Percentiles rank a stretch among this genome's conserved stretches.
phyloP scores from a whole-genome alignment of 1,284 basidiomycete genomes.

The Fomitopsis palustris region DNA sequence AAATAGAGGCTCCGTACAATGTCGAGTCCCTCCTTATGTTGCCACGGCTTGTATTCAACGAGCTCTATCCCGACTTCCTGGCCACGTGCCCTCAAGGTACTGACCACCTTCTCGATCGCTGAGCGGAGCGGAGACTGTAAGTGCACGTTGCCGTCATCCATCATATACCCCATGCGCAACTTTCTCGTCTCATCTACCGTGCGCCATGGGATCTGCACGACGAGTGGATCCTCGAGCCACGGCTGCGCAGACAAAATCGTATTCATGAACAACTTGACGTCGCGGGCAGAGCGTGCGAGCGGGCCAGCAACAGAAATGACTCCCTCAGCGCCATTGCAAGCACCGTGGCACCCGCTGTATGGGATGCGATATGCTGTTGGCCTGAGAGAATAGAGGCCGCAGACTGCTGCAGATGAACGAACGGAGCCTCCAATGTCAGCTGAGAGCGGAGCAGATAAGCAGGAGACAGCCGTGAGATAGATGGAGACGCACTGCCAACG shows the following conservation, averaged over 20 bases:
- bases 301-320: not conserved
- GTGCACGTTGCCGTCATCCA: slow-evolving; percentile 41
- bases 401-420: not conserved
- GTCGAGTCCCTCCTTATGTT: slow-evolving; percentile 31
- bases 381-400: not conserved
- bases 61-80: slow-evolving; percentile 32
- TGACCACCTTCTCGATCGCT: slow-evolving; percentile 17
- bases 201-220: slow-evolving; percentile 17
- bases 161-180: slow-evolving; percentile 33
- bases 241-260: slow-evolving; percentile 14
- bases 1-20: slow-evolving; percentile 16
- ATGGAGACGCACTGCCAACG: slow-evolving; percentile 40
- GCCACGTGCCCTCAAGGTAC: slow-evolving; percentile 26
- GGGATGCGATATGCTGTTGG: not conserved
- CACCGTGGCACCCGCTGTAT: not conserved
- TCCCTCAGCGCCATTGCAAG: not conserved
- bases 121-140: slow-evolving; percentile 37
- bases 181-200: not conserved
- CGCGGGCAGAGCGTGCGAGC: slow-evolving; percentile 3
- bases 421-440: slow-evolving; percentile 1
- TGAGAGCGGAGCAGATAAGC: not conserved
- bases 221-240: slow-evolving; percentile 17
- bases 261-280: slow-evolving; percentile 15
- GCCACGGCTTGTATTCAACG: slow-evolving; percentile 36
- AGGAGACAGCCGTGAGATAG: not conserved